Conservation (phyloP, 2,329 filamentous ascomycete genomes). For the Torrubiellomyces zombiae region DNA sequence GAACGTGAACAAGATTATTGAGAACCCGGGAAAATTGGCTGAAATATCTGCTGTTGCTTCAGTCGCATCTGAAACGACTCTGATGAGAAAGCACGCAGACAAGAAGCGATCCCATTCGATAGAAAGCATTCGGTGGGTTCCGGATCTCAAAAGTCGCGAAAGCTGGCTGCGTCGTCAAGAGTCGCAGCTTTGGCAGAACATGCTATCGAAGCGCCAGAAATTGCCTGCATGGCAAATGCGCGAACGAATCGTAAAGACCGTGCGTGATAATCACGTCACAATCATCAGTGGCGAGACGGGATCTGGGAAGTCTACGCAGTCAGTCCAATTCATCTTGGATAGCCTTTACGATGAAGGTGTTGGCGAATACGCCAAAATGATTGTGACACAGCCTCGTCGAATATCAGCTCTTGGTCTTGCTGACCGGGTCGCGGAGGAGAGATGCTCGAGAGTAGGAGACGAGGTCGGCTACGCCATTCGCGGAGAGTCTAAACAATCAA, state of each 20-base stretch:
- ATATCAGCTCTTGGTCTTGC: slow-evolving; percentile 90
- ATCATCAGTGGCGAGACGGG: slow-evolving; percentile 97
- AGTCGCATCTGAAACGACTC: slow-evolving; percentile 39
- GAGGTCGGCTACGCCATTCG: slow-evolving; percentile 88
- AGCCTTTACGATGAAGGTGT: slow-evolving; percentile 65
- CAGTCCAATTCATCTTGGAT: slow-evolving; percentile 88
- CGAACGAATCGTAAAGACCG: slow-evolving; percentile 58
- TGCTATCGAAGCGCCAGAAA: slow-evolving; percentile 54
- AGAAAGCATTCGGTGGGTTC: slow-evolving; percentile 46
- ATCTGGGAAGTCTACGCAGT: slow-evolving; percentile 92
- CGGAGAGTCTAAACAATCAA: slow-evolving; percentile 65
- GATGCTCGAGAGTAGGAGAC: slow-evolving; percentile 63
- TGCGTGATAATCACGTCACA: slow-evolving; percentile 67
- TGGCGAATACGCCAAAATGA: slow-evolving; percentile 68
- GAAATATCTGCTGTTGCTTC: slow-evolving; percentile 71
- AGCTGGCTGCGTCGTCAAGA: slow-evolving; percentile 56
- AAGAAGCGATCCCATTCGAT: slow-evolving; percentile 25
- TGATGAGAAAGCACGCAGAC: slow-evolving; percentile 10
- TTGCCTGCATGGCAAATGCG: slow-evolving; percentile 80
- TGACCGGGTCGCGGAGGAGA: slow-evolving; percentile 85
- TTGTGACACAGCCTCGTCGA: slow-evolving; percentile 87
- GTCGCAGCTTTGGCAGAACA: slow-evolving; percentile 49
- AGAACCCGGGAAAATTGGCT: slow-evolving; percentile 65
- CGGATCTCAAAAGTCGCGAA: slow-evolving; percentile 41
- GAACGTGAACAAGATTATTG: slow-evolving; percentile 65